A percentile compares a stretch with the other conserved stretches of the same genome.
Evolutionary conservation across 768 basidiomycete species (phyloP).

Genomic region (Xanthoconium stramineum): DNA sequence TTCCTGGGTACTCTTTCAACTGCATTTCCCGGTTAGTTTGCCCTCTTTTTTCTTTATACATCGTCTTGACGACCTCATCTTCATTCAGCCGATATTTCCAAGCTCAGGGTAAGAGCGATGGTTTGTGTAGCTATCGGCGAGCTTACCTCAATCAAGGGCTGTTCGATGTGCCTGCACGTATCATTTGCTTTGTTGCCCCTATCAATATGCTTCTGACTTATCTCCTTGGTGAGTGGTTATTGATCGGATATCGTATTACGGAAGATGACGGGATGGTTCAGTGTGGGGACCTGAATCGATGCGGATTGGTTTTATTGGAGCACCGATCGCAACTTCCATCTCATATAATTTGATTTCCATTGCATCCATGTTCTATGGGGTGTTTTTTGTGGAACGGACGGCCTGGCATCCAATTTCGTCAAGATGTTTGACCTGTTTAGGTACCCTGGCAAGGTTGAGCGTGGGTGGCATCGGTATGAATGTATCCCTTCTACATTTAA

Average conservation of each 20-base stretch:
- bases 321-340: constrained; percentile 84
- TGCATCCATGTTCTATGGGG: constrained; percentile 60
- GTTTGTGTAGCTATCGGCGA: constrained; percentile 16
- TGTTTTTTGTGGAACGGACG: constrained; percentile 60
- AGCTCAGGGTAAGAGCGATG: constrained; percentile 63
- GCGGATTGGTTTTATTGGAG: constrained; percentile 86
- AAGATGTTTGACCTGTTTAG: constrained; percentile 63
- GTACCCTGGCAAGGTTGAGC: constrained; percentile 70
- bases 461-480: constrained; percentile 70
- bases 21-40: constrained; percentile 41
- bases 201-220: constrained; percentile 83
- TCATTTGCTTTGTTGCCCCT: constrained; percentile 79
- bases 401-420: constrained; percentile 83
- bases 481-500: neutral
- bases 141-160: constrained; percentile 46
- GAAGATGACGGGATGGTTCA: constrained; percentile 43
- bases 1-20: constrained; percentile 70
- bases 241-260: too few species aligned
- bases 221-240: constrained; percentile 48
- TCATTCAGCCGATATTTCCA: constrained; percentile 58
- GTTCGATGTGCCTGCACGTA: constrained; percentile 81
- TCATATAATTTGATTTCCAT: constrained; percentile 80
- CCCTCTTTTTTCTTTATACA: constrained; percentile 30
- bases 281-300: constrained; percentile 86
- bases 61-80: constrained; percentile 49